phyloP scores from a whole-genome alignment of 2,329 filamentous ascomycete species.

The Colletotrichum falcatum region DNA sequence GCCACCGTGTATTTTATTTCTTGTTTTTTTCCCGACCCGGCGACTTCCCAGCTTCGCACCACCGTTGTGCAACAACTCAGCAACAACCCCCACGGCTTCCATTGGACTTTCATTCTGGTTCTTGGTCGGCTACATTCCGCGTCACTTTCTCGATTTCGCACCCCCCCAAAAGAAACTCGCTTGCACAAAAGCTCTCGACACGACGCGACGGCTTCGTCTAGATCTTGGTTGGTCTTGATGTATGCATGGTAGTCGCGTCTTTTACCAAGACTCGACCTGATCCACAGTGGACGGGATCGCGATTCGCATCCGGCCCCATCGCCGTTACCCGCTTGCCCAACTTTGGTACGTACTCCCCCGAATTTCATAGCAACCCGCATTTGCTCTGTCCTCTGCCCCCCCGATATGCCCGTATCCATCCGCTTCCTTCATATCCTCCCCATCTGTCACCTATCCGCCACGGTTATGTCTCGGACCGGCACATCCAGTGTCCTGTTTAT shows the following conservation, averaged over 20 bases:
- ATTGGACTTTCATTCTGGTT: neutral
- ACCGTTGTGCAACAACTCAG: neutral
- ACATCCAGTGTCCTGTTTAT: conserved; percentile 3
- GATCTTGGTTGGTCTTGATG: conserved; percentile 20
- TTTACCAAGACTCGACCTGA: conserved; percentile 37
- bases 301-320: conserved; percentile 39
- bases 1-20: neutral
- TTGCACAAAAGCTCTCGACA: conserved; percentile 4
- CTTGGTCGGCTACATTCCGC: neutral
- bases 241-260: conserved; percentile 37
- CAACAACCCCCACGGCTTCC: neutral
- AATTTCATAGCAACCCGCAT: conserved; percentile 1
- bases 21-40: neutral
- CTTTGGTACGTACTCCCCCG: conserved; percentile 24
- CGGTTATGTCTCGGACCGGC: conserved; percentile 11
- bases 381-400: conserved; percentile 11
- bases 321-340: conserved; percentile 26
- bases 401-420: conserved; percentile 2
- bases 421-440: conserved; percentile 13
- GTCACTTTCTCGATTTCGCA: neutral
- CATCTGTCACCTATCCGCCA: neutral
- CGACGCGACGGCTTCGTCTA: conserved; percentile 10
- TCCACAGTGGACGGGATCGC: conserved; percentile 40
- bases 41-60: conserved; percentile 1
- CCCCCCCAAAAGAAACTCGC: neutral